phyloP scores from a whole-genome alignment of 805 yeast genomes.

The Yarrowia keelungensis region DNA sequence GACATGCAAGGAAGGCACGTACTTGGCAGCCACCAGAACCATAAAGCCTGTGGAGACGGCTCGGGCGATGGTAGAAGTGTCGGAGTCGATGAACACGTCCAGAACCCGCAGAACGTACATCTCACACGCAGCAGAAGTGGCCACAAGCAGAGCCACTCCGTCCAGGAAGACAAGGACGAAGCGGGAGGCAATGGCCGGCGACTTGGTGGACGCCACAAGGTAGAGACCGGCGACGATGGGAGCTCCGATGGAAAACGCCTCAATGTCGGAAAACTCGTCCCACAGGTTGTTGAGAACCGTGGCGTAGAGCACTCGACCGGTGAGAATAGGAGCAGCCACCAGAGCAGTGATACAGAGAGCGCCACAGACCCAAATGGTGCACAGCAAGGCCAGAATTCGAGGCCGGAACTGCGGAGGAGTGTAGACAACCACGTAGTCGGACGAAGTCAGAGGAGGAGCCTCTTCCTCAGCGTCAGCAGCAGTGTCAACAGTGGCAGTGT shows the following conservation, averaged over 20 bases:
- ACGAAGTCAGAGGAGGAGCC: slow-evolving; percentile 18
- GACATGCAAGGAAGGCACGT: slow-evolving; percentile 8
- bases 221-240: slow-evolving; percentile 28
- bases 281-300: slow-evolving; percentile 22
- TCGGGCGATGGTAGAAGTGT: background rate
- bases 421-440: slow-evolving; percentile 73
- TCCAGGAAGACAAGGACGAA: slow-evolving; percentile 12
- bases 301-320: slow-evolving; percentile 44
- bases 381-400: slow-evolving; percentile 61
- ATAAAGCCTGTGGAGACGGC: slow-evolving; percentile 18
- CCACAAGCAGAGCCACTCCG: background rate
- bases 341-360: slow-evolving; percentile 43
- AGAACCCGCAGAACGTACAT: slow-evolving; percentile 12
- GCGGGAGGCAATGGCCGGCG: slow-evolving; percentile 4
- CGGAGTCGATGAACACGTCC: slow-evolving; percentile 4
- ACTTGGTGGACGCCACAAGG: slow-evolving; percentile 30
- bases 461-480: slow-evolving; percentile 38
- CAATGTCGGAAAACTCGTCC: slow-evolving; percentile 43
- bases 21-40: slow-evolving; percentile 2
- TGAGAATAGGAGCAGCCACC: slow-evolving; percentile 46
- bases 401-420: slow-evolving; percentile 78
- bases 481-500: background rate
- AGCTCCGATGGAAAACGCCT: slow-evolving; percentile 44
- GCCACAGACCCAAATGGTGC: slow-evolving; percentile 57
- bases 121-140: slow-evolving; percentile 11